Evolutionary conservation across 768 basidiomycete species (phyloP).

Genomic region (Termitomyces sp.): DNA sequence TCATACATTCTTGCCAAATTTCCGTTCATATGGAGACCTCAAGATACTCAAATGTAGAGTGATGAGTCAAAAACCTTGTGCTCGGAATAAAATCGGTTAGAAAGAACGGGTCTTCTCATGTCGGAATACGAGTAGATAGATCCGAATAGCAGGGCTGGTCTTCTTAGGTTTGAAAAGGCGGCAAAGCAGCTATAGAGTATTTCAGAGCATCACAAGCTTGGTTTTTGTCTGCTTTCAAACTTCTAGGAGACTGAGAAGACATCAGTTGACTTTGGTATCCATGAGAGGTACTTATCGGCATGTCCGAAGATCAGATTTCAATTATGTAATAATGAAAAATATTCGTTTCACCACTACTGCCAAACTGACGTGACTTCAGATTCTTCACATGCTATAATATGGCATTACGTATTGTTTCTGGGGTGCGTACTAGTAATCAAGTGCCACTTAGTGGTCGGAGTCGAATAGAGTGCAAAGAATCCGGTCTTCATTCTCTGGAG

Average conservation of each 20-base stretch:
- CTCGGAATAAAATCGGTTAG: slow-evolving; percentile 7
- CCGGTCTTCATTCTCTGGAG: slow-evolving; percentile 17
- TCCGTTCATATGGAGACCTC: not conserved
- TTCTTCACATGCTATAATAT: not conserved
- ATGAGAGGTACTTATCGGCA: too few species aligned
- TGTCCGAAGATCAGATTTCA: not conserved
- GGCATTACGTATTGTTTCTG: not conserved
- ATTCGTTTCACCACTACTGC: not conserved
- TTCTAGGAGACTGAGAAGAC: not conserved
- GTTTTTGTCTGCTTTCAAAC: too few species aligned
- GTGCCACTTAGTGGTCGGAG: slow-evolving; percentile 2
- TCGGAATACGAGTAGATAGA: too few species aligned
- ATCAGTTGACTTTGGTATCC: too few species aligned
- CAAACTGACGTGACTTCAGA: not conserved
- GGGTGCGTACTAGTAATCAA: not conserved
- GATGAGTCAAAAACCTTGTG: not conserved
- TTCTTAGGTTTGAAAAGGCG: not conserved
- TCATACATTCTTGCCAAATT: not conserved
- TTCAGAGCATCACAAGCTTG: not conserved
- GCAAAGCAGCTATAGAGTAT: not conserved
- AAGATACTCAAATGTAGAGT: not conserved
- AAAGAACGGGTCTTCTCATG: not conserved
- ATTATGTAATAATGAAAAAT: too few species aligned
- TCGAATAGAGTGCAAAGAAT: slow-evolving; percentile 24
- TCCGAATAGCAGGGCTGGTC: too few species aligned